phyloP scores from a whole-genome alignment of 805 yeast species.

The Candida pini region DNA sequence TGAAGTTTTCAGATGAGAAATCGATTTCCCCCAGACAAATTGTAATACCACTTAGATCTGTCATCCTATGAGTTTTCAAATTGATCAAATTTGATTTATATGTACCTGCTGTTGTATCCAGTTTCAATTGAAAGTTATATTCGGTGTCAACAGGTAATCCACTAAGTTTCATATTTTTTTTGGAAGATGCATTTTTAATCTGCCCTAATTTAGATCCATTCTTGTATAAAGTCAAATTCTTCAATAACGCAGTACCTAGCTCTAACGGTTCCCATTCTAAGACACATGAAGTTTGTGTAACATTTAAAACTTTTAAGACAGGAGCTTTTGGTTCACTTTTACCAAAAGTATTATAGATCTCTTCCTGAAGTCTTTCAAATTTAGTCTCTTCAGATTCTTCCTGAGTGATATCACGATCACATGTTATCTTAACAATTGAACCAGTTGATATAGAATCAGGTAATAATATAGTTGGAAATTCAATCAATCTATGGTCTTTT shows the following conservation, averaged over 20 bases:
- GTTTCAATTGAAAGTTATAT: slow-evolving; percentile 71
- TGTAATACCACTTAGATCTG: slow-evolving; percentile 88
- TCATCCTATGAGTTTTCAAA: slow-evolving; percentile 90
- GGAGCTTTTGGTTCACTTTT: slow-evolving; percentile 68
- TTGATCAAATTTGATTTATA: slow-evolving; percentile 61
- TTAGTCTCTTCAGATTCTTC: slow-evolving; percentile 54
- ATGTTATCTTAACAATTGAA: slow-evolving; percentile 77
- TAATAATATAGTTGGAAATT: slow-evolving; percentile 89
- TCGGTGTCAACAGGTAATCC: slow-evolving; percentile 85
- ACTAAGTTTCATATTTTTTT: slow-evolving; percentile 78
- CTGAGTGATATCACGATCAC: slow-evolving; percentile 67
- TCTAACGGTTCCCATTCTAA: slow-evolving; percentile 89
- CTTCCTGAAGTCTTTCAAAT: slow-evolving; percentile 66
- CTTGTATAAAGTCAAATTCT: slow-evolving; percentile 71
- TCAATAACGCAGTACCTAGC: slow-evolving; percentile 76
- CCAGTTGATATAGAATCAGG: slow-evolving; percentile 93
- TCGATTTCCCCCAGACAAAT: slow-evolving; percentile 83
- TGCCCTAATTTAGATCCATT: slow-evolving; percentile 69
- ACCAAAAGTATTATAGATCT: slow-evolving; percentile 70
- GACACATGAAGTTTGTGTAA: slow-evolving; percentile 92
- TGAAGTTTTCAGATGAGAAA: slow-evolving; percentile 40
- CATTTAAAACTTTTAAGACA: slow-evolving; percentile 59
- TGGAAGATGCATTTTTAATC: slow-evolving; percentile 76
- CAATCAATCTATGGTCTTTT: slow-evolving; percentile 84
- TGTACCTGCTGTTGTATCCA: slow-evolving; percentile 88